A percentile compares a stretch with the other conserved stretches of the same genome.
phyloP scores from a whole-genome alignment of 345 rosid species.

The Camelina neglecta region DNA sequence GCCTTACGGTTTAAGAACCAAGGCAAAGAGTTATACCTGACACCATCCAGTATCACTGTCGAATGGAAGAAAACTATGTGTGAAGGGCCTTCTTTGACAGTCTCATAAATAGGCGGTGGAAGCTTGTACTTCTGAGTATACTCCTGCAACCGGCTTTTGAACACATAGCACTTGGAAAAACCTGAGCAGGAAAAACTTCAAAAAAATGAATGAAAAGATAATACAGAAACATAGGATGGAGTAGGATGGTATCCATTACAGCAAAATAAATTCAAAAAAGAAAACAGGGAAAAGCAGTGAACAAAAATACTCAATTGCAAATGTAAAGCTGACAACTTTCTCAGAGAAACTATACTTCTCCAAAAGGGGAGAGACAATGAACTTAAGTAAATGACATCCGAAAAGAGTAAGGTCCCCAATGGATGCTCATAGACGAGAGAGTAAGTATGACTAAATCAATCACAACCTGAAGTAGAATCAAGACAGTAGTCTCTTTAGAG shows the following conservation, averaged over 20 bases:
- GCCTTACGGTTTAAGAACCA: conserved; percentile 94
- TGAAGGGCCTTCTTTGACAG: conserved; percentile 85
- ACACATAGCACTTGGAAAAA: conserved; percentile 81
- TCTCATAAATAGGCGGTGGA: conserved; percentile 80
- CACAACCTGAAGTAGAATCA: conserved; percentile 1
- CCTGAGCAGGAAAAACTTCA: conserved; percentile 46
- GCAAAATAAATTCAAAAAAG: not conserved
- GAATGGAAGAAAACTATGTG: conserved; percentile 82
- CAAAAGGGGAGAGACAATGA: not conserved
- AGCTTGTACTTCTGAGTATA: conserved; percentile 77
- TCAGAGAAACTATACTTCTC: not conserved
- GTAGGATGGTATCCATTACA: not conserved
- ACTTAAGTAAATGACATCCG: not conserved
- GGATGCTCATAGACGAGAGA: conserved; percentile 5
- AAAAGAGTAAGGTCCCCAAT: conserved; percentile 8
- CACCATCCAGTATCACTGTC: conserved; percentile 63
- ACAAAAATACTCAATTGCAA: not conserved
- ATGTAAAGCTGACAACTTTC: conserved; percentile 20
- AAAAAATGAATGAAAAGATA: conserved; percentile 18
- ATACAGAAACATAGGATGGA: conserved; percentile 7
- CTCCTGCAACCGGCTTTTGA: conserved; percentile 86
- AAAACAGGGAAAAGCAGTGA: not conserved
- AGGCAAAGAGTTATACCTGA: conserved; percentile 73
- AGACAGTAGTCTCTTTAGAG: not conserved
- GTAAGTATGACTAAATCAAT: too few relatives aligned